Conservation (phyloP, 768 basidiomycete genomes). For the Butyriboletus loyo region DNA sequence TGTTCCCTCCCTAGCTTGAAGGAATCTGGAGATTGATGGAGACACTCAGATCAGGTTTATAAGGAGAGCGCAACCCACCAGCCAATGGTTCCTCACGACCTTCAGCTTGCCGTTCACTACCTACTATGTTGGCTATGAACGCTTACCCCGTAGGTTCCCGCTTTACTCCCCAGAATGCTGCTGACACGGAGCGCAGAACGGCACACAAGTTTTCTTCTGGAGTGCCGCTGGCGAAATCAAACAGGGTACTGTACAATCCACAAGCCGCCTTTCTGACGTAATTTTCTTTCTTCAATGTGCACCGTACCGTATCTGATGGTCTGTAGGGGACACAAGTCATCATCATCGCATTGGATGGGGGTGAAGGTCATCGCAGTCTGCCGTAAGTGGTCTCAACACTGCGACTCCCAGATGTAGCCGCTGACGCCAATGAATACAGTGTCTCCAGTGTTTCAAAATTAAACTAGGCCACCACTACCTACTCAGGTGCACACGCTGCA, state of each 20-base stretch:
- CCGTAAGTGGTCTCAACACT: slow-evolving; percentile 46
- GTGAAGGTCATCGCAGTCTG: slow-evolving; percentile 43
- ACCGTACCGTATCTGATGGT: slow-evolving; percentile 6
- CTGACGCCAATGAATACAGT: slow-evolving; percentile 29
- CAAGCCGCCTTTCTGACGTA: slow-evolving; percentile 57
- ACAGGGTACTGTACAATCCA: slow-evolving; percentile 57
- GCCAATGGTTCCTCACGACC: slow-evolving; percentile 20
- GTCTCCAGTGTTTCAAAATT: slow-evolving; percentile 48
- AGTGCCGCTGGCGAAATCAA: slow-evolving; percentile 49
- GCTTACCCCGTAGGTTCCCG: slow-evolving; percentile 51
- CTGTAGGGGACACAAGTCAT: slow-evolving; percentile 62
- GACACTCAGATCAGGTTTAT: slow-evolving; percentile 24
- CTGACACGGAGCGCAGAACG: slow-evolving; percentile 44
- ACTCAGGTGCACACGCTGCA: slow-evolving; percentile 14
- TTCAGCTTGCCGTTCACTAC: slow-evolving; percentile 12
- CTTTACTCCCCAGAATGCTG: slow-evolving; percentile 1
- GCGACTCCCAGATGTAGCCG: neutral
- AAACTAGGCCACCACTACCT: slow-evolving; percentile 26
- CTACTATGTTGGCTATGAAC: slow-evolving; percentile 76
- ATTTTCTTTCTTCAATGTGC: slow-evolving; percentile 17
- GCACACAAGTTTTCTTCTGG: slow-evolving; percentile 71
- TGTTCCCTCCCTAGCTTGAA: slow-evolving; percentile 19
- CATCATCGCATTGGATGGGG: slow-evolving; percentile 46
- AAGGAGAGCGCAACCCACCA: slow-evolving; percentile 17
- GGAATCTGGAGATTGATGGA: slow-evolving; percentile 23